phyloP scores from a whole-genome alignment of 2,329 filamentous ascomycete species.

The Fusarium neocosmosporiellum region DNA sequence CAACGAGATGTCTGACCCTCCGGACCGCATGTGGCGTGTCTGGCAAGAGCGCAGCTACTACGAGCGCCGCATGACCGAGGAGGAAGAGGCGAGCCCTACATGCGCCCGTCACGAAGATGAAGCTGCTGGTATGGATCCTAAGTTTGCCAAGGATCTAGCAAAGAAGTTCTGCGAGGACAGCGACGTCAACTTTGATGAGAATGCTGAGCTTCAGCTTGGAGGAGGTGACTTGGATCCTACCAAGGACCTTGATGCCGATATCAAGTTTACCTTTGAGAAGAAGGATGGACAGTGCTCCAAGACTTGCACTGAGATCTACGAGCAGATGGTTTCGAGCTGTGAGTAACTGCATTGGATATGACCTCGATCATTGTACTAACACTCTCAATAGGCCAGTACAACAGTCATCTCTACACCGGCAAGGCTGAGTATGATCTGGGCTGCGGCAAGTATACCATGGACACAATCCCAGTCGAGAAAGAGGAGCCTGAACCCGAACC shows the following conservation, averaged over 20 bases:
- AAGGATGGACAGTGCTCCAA: conserved; percentile 7
- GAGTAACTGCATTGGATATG: neutral
- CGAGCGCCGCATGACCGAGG: neutral
- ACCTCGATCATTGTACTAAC: neutral
- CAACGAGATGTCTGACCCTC: neutral
- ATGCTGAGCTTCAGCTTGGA: conserved; percentile 16
- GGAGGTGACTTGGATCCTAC: conserved; percentile 16
- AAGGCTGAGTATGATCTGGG: neutral
- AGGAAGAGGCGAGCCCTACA: neutral
- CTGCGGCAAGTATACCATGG: neutral
- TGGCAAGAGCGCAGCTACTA: conserved; percentile 6
- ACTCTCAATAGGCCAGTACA: neutral
- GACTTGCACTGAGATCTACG: conserved; percentile 10
- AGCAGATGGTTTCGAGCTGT: conserved; percentile 1
- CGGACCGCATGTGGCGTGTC: conserved; percentile 1
- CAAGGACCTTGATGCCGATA: conserved; percentile 2
- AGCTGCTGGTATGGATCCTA: neutral
- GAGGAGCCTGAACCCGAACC: neutral
- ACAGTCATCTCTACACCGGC: neutral
- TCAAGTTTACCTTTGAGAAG: conserved; percentile 18
- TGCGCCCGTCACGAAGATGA: neutral
- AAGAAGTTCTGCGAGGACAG: neutral
- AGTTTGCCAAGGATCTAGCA: neutral
- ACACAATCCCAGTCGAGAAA: neutral
- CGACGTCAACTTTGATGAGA: neutral